phyloP scores from a whole-genome alignment of 768 basidiomycete species.

The Tylopilus sp. region DNA sequence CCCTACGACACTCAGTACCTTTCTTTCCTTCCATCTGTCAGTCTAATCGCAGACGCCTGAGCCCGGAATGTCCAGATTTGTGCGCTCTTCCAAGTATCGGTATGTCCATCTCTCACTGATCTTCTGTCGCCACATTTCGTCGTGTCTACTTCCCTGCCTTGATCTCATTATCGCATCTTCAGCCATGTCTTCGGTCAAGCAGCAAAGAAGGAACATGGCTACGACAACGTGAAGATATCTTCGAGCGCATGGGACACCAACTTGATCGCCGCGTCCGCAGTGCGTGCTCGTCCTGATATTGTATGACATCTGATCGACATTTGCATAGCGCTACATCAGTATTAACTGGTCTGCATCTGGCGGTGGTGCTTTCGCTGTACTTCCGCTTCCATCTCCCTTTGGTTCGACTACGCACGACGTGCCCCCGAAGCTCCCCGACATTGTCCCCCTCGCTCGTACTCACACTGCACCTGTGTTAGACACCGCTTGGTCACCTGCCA shows the following conservation, averaged over 20 bases:
- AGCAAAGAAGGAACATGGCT: constrained; percentile 77
- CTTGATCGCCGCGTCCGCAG: constrained; percentile 78
- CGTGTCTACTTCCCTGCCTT: background rate
- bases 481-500: constrained; percentile 95
- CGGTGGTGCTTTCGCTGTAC: constrained; percentile 91
- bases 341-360: constrained; percentile 94
- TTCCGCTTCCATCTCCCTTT: constrained; percentile 80
- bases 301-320: background rate
- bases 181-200: constrained; percentile 92
- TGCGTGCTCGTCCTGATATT: constrained; percentile 27
- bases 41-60: background rate
- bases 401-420: constrained; percentile 46
- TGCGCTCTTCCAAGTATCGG: constrained; percentile 85
- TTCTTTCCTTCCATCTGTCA: too few species aligned
- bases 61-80: constrained; percentile 73
- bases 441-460: constrained; percentile 85
- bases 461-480: constrained; percentile 86
- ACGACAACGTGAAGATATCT: constrained; percentile 83
- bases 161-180: background rate
- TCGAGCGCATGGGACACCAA: constrained; percentile 97
- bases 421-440: constrained; percentile 84
- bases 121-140: background rate
- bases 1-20: too few species aligned
- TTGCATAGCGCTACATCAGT: constrained; percentile 71
- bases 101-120: constrained; percentile 34